A percentile compares a stretch with the other conserved stretches of the same genome.
Evolutionary conservation across 2,329 filamentous ascomycete genomes (phyloP).

Genomic region (Ophiostoma ulmi): DNA sequence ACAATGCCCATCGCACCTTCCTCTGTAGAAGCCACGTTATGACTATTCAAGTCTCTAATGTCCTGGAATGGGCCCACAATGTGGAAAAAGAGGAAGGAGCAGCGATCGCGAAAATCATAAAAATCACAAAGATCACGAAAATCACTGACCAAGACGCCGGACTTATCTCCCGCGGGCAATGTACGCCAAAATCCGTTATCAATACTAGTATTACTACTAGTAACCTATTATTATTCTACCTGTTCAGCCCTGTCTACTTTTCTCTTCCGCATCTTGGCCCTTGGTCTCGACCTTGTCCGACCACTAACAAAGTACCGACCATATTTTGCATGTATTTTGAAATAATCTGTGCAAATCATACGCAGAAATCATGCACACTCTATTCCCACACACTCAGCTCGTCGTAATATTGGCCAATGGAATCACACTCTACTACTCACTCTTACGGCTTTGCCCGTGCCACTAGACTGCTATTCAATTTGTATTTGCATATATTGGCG

Average conservation of each 20-base stretch:
- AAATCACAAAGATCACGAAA: not conserved
- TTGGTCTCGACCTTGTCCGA: too few relatives aligned
- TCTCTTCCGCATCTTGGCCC: too few relatives aligned
- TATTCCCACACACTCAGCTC: not conserved
- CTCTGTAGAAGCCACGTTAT: too few relatives aligned
- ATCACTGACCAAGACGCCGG: not conserved
- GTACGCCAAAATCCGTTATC: too few relatives aligned
- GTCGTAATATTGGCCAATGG: slow-evolving; percentile 20
- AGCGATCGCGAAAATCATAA: not conserved
- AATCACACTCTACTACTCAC: not conserved
- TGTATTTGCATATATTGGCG: slow-evolving; percentile 24
- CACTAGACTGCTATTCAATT: slow-evolving; percentile 16
- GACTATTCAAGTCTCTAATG: too few relatives aligned
- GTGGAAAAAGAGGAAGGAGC: not conserved
- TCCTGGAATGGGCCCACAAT: not conserved
- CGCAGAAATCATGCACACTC: not conserved
- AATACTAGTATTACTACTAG: too few relatives aligned
- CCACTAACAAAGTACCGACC: too few relatives aligned
- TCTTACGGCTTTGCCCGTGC: slow-evolving; percentile 20
- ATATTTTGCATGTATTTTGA: too few relatives aligned
- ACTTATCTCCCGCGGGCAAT: not conserved
- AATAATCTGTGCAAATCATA: too few relatives aligned
- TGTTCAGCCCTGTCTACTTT: not conserved
- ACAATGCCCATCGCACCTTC: too few relatives aligned
- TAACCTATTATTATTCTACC: not conserved